Conservation (phyloP, 2,329 filamentous ascomycete species). For the Sporothrix luriei region DNA sequence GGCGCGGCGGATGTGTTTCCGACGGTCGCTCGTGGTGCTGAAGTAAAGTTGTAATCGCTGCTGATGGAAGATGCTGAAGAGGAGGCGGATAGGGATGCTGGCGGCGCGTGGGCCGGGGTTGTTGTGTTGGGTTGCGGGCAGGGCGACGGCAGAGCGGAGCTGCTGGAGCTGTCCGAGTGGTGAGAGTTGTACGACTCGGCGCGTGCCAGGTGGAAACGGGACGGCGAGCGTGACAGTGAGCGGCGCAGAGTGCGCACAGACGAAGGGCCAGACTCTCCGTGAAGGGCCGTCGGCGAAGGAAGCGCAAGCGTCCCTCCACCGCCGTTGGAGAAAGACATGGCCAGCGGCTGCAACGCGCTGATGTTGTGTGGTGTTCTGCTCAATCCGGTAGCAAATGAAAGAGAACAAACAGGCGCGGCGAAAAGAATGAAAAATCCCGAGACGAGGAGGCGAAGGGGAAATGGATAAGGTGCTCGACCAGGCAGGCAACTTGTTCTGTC, state of each 20-base stretch:
- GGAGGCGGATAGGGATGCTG: slow-evolving; percentile 27
- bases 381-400: neutral
- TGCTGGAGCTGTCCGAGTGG: slow-evolving; percentile 53
- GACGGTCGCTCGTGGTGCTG: slow-evolving; percentile 28
- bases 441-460: neutral
- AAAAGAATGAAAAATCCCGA: neutral
- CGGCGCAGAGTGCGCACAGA: slow-evolving; percentile 81
- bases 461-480: neutral
- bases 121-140: slow-evolving; percentile 43
- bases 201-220: slow-evolving; percentile 72
- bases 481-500: slow-evolving; percentile 14
- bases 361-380: neutral
- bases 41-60: slow-evolving; percentile 27
- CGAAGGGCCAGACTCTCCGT: slow-evolving; percentile 75
- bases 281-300: slow-evolving; percentile 80
- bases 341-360: neutral
- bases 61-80: slow-evolving; percentile 30
- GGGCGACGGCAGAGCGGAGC: slow-evolving; percentile 60
- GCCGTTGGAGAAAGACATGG: slow-evolving; percentile 62
- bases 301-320: slow-evolving; percentile 79
- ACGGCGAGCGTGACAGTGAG: slow-evolving; percentile 90
- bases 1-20: slow-evolving; percentile 34
- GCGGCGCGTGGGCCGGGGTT: slow-evolving; percentile 33
- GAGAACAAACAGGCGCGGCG: neutral
- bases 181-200: slow-evolving; percentile 54